Conservation (phyloP, 2,329 filamentous ascomycete species). For the Venturia oleaginea region DNA sequence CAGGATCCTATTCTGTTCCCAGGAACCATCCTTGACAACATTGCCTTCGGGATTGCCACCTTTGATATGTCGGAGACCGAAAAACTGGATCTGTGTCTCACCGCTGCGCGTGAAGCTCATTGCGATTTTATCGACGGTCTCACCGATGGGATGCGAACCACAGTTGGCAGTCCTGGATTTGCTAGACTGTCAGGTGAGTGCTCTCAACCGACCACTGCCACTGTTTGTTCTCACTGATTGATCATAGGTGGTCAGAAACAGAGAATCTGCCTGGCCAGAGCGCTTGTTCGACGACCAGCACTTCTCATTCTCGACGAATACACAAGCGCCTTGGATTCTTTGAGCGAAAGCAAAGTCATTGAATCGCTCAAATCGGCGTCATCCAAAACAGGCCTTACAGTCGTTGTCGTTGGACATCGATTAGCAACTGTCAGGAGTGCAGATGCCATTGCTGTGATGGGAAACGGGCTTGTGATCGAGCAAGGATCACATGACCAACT, state of each 20-base stretch:
- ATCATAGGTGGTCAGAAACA: conserved; percentile 47
- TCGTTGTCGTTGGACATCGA: conserved; percentile 31
- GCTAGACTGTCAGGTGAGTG: conserved; percentile 5
- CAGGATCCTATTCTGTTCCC: conserved; percentile 30
- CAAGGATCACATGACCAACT: conserved; percentile 28
- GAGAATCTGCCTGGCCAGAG: conserved; percentile 48
- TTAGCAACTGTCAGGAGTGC: conserved; percentile 28
- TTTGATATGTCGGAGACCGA: conserved; percentile 53
- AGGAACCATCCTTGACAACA: conserved; percentile 44
- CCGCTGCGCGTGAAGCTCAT: conserved; percentile 21
- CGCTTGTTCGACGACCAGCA: conserved; percentile 45
- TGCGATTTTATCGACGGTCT: conserved; percentile 27
- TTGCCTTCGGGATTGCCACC: conserved; percentile 20
- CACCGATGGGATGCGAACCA: conserved; percentile 21
- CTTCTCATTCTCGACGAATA: conserved; percentile 53
- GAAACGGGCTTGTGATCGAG: conserved; percentile 28
- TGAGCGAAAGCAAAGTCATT: conserved; percentile 48
- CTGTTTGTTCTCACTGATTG: conserved; percentile 19
- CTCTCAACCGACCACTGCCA: conserved; percentile 36
- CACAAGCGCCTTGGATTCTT: conserved; percentile 51
- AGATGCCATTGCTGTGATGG: conserved; percentile 31
- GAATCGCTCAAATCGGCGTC: conserved; percentile 25
- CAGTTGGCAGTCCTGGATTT: conserved; percentile 10
- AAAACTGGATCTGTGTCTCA: conserved; percentile 27
- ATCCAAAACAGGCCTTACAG: conserved; percentile 23